Percentiles rank a stretch among this genome's conserved stretches.
Evolutionary conservation across 768 basidiomycete genomes (phyloP).

Genomic region (Hortiboletus campestris): DNA sequence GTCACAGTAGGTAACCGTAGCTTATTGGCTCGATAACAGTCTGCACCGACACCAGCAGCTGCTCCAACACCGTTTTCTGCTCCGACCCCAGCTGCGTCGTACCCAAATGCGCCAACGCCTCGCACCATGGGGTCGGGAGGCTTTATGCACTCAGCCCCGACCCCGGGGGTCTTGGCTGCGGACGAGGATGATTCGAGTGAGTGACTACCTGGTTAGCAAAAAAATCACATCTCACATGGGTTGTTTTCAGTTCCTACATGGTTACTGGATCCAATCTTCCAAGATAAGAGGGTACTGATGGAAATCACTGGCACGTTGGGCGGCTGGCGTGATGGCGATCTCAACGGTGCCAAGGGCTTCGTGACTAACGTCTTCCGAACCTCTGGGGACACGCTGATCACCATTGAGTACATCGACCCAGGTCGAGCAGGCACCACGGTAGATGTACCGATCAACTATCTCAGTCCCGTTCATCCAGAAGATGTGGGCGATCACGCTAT

Average conservation of each 20-base stretch:
- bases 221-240: constrained; percentile 19
- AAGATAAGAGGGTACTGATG: constrained; percentile 29
- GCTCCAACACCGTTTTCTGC: constrained; percentile 40
- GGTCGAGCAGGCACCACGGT: constrained; percentile 33
- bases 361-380: constrained; percentile 27
- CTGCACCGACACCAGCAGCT: constrained; percentile 39
- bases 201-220: constrained; percentile 8
- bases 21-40: constrained; percentile 19
- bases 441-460: constrained; percentile 41
- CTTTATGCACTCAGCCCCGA: constrained; percentile 29
- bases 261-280: constrained; percentile 28
- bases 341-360: constrained; percentile 28
- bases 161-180: constrained; percentile 25
- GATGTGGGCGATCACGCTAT: constrained; percentile 48
- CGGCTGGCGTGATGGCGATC: constrained; percentile 29
- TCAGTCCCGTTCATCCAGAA: constrained; percentile 40
- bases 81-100: constrained; percentile 29
- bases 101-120: constrained; percentile 34
- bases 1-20: constrained; percentile 16
- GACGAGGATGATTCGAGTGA: constrained; percentile 31
- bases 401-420: constrained; percentile 31
- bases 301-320: constrained; percentile 27
- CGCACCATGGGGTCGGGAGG: constrained; percentile 25
- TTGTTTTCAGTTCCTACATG: constrained; percentile 24
- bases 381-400: constrained; percentile 26